Conservation (phyloP, 2,329 filamentous ascomycete genomes). For the Aspergillus proliferans region DNA sequence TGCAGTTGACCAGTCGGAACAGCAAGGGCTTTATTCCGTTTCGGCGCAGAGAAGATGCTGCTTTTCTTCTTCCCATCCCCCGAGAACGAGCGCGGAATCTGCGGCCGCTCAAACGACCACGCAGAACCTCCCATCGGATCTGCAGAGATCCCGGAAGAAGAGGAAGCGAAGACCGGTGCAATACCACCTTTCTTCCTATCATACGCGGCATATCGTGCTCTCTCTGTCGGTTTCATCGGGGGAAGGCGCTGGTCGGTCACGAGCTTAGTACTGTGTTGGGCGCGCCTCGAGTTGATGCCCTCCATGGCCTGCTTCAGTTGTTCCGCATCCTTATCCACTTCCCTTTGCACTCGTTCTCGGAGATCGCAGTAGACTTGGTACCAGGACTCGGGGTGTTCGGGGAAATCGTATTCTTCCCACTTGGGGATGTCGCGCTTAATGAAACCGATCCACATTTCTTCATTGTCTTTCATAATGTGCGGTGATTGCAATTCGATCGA, state of each 20-base stretch:
- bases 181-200: slow-evolving; percentile 29
- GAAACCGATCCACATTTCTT: slow-evolving; percentile 70
- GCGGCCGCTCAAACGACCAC: slow-evolving; percentile 21
- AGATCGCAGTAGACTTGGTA: slow-evolving; percentile 70
- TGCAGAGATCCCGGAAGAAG: slow-evolving; percentile 3
- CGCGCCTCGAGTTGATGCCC: slow-evolving; percentile 53
- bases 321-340: slow-evolving; percentile 53
- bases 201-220: slow-evolving; percentile 25
- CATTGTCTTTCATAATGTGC: slow-evolving; percentile 63
- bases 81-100: slow-evolving; percentile 11
- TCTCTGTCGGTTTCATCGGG: slow-evolving; percentile 21
- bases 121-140: slow-evolving; percentile 11
- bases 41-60: slow-evolving; percentile 29
- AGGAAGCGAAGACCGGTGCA: slow-evolving; percentile 14
- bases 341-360: slow-evolving; percentile 51
- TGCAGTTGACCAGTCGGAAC: slow-evolving; percentile 38
- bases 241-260: slow-evolving; percentile 42
- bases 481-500: slow-evolving; percentile 69
- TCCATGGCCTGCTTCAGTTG: slow-evolving; percentile 53
- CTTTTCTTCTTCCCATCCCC: slow-evolving; percentile 21
- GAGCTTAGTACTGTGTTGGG: slow-evolving; percentile 53
- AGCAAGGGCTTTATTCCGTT: slow-evolving; percentile 30
- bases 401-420: slow-evolving; percentile 60
- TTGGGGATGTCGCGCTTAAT: slow-evolving; percentile 71
- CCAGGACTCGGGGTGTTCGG: slow-evolving; percentile 65